phyloP scores from a whole-genome alignment of 2,329 filamentous ascomycete species.

The Diaporthe citriasiana region DNA sequence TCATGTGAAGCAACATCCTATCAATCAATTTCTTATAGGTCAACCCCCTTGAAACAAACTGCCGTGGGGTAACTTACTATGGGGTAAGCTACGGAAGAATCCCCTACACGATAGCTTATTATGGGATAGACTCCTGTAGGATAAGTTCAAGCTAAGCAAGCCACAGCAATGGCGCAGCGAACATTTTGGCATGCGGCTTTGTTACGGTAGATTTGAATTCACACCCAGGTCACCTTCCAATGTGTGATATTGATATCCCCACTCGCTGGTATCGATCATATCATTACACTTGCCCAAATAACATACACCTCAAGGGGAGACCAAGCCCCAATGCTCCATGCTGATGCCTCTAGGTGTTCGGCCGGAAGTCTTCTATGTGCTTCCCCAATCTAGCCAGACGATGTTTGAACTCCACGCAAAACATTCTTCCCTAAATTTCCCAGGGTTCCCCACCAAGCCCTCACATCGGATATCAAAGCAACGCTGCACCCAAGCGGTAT shows the following conservation, averaged over 20 bases:
- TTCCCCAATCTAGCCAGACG: constrained; percentile 15
- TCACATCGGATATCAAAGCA: constrained; percentile 21
- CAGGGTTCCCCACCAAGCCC: background rate
- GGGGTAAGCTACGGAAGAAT: too few relatives aligned
- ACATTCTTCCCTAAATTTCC: background rate
- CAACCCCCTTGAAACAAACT: too few relatives aligned
- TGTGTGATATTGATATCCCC: background rate
- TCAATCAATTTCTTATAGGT: too few relatives aligned
- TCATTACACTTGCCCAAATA: constrained; percentile 9
- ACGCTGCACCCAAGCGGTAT: constrained; percentile 25
- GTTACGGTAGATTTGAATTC: background rate
- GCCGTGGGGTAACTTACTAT: too few relatives aligned
- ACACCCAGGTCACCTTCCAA: background rate
- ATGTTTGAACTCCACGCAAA: constrained; percentile 18
- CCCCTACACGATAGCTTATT: too few relatives aligned
- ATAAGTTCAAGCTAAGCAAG: too few relatives aligned
- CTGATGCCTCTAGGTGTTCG: constrained; percentile 23
- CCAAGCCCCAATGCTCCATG: constrained; percentile 1
- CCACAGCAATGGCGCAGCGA: background rate
- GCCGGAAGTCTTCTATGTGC: constrained; percentile 20
- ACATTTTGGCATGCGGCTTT: background rate
- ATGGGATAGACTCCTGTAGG: too few relatives aligned
- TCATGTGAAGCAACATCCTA: too few relatives aligned
- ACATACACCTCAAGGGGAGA: background rate
- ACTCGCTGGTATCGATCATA: background rate